Evolutionary conservation across 176 grass and related monocot genomes (phyloP), one percentile per base, ranked within the genome.

Genomic region (Carex littledalei): DNA sequence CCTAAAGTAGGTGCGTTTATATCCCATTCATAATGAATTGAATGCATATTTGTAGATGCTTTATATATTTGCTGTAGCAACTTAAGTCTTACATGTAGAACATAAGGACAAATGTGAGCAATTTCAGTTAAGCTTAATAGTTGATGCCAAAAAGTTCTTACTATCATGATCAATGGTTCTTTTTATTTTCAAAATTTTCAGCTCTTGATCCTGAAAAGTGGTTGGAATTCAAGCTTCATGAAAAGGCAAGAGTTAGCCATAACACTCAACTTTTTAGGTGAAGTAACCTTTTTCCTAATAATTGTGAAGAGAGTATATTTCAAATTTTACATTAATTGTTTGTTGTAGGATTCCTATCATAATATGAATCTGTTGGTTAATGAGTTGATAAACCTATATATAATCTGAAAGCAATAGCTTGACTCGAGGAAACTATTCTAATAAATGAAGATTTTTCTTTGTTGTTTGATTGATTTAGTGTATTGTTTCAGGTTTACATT

Each of bases 201-300:
- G 95, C 95, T 63, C 92, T 98, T 84, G 87, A 98, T 75, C 93
- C 95, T 79, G 95, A 98, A 84, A 95, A 98, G 47, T 98, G 95
- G 93, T 85, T 95, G 66, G 91, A 95, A 85, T 98, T 98, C 71
- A 98, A 92, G 87, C 91, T 98, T 81, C 89, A 93, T 77, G 93
- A 95, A 43, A 95, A 92, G 85, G 95, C 93, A 86, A 92, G 43
- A 43, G 95, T 98, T 78, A 98, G 91, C 71, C 93, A 95, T 68
- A 90, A 98, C 67, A 92, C 88, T 60, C 63, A 94, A 52, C 84
- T 98, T 80, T 98, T 98, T 85, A 95, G 95, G 95, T 94, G 87
- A 0, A 13, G 73, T 55, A 31, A 76, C 12, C 45, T 77, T 77
- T 77, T 0, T 13, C 14, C 22, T 77, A 67, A 73, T 84, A 9